phyloP scores from a whole-genome alignment of 1,284 basidiomycete genomes.

The Microbotryum violaceum region DNA sequence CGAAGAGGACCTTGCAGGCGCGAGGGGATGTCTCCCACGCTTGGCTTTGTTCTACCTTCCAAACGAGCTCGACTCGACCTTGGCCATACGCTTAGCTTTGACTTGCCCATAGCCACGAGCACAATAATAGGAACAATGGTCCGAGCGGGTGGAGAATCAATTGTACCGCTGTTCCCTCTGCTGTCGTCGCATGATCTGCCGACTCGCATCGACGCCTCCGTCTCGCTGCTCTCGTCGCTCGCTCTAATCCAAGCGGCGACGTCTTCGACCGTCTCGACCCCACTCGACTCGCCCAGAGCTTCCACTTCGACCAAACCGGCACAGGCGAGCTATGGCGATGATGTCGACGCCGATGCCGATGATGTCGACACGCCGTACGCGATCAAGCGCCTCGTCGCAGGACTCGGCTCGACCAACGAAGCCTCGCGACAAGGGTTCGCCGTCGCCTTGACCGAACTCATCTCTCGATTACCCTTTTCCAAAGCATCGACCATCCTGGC shows the following conservation, averaged over 20 bases:
- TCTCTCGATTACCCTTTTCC: constrained; percentile 70
- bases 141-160: constrained; percentile 5
- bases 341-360: constrained; percentile 47
- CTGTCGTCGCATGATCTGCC: constrained; percentile 28
- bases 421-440: constrained; percentile 90
- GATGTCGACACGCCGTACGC: constrained; percentile 84
- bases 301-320: no score
- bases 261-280: constrained; percentile 7
- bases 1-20: no score
- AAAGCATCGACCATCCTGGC: constrained; percentile 66
- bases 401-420: constrained; percentile 83
- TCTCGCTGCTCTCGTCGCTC: constrained; percentile 69
- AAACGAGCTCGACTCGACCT: no score
- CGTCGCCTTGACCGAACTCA: constrained; percentile 85
- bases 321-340: constrained; percentile 1
- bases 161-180: constrained; percentile 31
- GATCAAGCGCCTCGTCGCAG: constrained; percentile 71
- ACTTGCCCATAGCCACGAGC: no score
- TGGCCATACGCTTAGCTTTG: no score
- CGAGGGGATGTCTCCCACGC: no score
- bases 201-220: constrained; percentile 68
- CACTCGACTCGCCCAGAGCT: no score
- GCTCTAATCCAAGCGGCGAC: constrained; percentile 11
- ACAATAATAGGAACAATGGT: no score
- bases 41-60: no score